phyloP scores from a whole-genome alignment of 2,329 filamentous ascomycete genomes.

The Amauroascus niger region DNA sequence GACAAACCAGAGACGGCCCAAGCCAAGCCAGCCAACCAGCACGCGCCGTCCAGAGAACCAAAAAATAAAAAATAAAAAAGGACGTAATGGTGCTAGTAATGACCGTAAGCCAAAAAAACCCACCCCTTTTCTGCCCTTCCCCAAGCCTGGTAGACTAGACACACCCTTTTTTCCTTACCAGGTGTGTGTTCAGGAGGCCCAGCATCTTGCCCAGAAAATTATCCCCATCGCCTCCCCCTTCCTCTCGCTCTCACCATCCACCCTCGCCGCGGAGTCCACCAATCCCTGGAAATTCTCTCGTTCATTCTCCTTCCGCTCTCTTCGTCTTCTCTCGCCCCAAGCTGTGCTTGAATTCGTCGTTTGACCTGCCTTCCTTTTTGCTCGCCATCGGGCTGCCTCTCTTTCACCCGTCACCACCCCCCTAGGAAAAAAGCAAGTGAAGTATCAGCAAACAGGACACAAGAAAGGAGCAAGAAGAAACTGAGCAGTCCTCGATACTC shows the following conservation, averaged over 20 bases:
- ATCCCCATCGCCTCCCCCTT: not conserved
- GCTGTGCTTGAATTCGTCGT: slow-evolving; percentile 20
- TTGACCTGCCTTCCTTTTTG: slow-evolving; percentile 15
- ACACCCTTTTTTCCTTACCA: not conserved
- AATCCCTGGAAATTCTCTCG: slow-evolving; percentile 7
- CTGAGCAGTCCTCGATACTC: not conserved
- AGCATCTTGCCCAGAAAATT: not conserved
- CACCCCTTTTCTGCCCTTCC: slow-evolving; percentile 6
- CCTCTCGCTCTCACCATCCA: not conserved
- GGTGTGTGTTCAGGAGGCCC: slow-evolving; percentile 2
- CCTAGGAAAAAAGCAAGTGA: not conserved
- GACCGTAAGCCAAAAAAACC: not conserved
- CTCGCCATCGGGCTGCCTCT: slow-evolving; percentile 11
- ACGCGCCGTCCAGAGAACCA: not conserved
- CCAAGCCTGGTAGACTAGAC: too few species aligned
- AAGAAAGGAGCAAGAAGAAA: too few species aligned
- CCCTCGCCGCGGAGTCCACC: not conserved
- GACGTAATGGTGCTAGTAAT: too few species aligned
- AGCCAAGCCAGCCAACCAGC: slow-evolving; percentile 4
- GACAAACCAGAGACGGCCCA: not conserved
- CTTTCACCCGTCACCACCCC: slow-evolving; percentile 2
- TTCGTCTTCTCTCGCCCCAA: slow-evolving; percentile 24
- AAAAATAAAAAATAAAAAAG: too few species aligned
- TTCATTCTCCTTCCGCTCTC: slow-evolving; percentile 13
- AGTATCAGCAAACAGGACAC: too few species aligned